Percentiles rank a stretch among this genome's conserved stretches.
These are phyloP conservation scores for Arbutus unedo DNA, from an alignment of 148 eudicot genomes.

Conservation along the genomic window DNA sequence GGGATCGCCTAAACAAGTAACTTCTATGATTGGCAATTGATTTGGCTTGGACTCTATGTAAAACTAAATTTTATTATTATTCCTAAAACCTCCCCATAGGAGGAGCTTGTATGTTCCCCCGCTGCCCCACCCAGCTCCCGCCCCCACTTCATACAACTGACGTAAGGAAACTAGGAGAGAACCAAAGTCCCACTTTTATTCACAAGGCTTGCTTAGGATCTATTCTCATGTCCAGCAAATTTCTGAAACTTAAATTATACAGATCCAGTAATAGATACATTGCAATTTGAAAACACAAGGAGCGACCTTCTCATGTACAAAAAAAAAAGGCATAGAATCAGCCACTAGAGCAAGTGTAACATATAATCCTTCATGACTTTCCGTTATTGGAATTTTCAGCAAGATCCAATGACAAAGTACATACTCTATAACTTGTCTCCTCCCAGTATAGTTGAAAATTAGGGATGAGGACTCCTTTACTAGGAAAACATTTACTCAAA, in stretches of 20 bases:
- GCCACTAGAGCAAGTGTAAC: neutral
- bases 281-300: neutral
- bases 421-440: neutral
- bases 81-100: neutral
- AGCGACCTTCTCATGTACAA: neutral
- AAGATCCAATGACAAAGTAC: neutral
- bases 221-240: neutral
- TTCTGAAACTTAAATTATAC: neutral
- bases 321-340: neutral
- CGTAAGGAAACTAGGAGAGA: neutral
- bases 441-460: neutral
- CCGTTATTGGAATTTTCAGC: neutral
- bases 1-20: neutral
- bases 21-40: neutral
- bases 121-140: neutral
- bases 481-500: too few relatives aligned
- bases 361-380: neutral
- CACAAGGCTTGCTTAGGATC: neutral
- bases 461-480: neutral
- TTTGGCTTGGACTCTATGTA: neutral
- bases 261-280: neutral
- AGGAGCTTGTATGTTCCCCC: too few relatives aligned
- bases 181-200: neutral
- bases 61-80: neutral
- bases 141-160: neutral